Evolutionary conservation across 2,329 filamentous ascomycete genomes (phyloP), one percentile per base, ranked within the genome.

Genomic region (Gliomastix tumulicola): DNA sequence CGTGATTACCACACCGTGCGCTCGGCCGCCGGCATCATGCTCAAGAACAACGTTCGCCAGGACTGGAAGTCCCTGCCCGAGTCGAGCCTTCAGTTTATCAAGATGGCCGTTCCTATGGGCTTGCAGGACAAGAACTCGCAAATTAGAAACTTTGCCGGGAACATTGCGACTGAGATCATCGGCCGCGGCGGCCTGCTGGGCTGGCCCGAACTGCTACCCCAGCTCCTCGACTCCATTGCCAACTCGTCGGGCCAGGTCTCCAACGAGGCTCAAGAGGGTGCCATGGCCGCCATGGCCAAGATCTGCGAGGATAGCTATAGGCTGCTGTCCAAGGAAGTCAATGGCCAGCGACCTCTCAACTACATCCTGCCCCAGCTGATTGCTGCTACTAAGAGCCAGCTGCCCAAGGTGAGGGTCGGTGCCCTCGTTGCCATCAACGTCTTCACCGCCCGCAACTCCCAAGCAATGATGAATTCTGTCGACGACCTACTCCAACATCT

Each of bases 261-360:
- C 7, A 65, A 74, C 30, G 76, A 86, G 53, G 81, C 83, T 11
- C 88, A 96, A 55, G 90, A 98, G 58, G 89, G 89, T 42, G 89
- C 88, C 48, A 95, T 97, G 84, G 79, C 85, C 34, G 89, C 92
- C 33, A 71, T 98, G 60, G 70, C 84, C 57, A 97, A 97, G 69
- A 89, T 98, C 43, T 98, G 92, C 62, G 92, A 98, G 62, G 92
- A 98, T 63, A 96, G 94, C 64, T 82, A 79, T 53, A 88, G 84
- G 55, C 72, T 87, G 41, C 69, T 98, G 37, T 88, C 94, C 61
- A 81, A 82, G 49, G 87, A 95, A 45, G 87, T 94, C 57, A 81
- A 88, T 53, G 88, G 88, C 42, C 83, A 96, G 60, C 76, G 88
- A 39, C 92, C 92, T 3, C 76, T 97, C 41, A 84, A 84, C 56